phyloP scores from a whole-genome alignment of 306 rosid species.

The Pueraria montana region DNA sequence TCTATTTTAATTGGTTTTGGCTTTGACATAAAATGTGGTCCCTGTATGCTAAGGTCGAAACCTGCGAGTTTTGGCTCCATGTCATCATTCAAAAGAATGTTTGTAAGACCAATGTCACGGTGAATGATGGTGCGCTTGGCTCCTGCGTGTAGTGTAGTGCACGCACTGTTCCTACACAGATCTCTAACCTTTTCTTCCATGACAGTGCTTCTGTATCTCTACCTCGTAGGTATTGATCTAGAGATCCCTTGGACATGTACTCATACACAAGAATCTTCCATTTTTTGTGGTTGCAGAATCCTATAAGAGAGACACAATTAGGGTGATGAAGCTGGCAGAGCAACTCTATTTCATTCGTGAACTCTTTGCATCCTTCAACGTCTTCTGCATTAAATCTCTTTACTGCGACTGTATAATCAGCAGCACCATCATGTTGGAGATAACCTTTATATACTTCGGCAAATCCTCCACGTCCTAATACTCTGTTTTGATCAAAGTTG shows the following conservation, averaged over 20 bases:
- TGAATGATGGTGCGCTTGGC: conserved; percentile 31
- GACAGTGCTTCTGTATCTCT: background rate
- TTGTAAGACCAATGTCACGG: background rate
- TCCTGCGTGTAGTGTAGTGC: conserved; percentile 37
- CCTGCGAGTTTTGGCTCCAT: conserved; percentile 12
- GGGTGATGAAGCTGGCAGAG: too few relatives aligned
- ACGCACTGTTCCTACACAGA: conserved; percentile 12
- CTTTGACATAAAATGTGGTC: background rate
- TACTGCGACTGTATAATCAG: background rate
- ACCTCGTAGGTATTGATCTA: background rate
- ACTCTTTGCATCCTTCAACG: background rate
- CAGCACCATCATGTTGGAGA: background rate
- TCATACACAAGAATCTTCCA: conserved; percentile 23
- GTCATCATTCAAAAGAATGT: conserved; percentile 10
- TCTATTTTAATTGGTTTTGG: background rate
- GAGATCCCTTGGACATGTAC: background rate
- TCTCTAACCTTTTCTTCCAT: conserved; percentile 34
- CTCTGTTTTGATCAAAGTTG: background rate
- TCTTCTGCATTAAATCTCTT: background rate
- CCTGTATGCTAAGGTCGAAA: background rate
- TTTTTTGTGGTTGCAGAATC: conserved; percentile 6
- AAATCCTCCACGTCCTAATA: background rate
- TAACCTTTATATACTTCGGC: background rate
- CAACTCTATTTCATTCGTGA: too few relatives aligned
- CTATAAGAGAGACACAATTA: conserved; percentile 26